phyloP scores from a whole-genome alignment of 2,329 filamentous ascomycete genomes.

The Aschersonia sp. region DNA sequence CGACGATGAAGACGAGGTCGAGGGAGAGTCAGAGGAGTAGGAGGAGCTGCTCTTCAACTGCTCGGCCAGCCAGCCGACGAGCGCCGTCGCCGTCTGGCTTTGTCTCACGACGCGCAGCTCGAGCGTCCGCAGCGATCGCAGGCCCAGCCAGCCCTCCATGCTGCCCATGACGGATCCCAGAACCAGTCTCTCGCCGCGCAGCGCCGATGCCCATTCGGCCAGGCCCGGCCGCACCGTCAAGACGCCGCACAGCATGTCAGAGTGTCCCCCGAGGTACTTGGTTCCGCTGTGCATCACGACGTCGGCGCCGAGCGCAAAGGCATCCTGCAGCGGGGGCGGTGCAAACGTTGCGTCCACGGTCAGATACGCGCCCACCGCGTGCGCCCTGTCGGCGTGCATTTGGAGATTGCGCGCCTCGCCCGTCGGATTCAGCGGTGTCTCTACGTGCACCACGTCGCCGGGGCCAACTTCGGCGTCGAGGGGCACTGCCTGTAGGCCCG shows the following conservation, averaged over 20 bases:
- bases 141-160: slow-evolving; percentile 82
- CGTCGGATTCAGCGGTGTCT: slow-evolving; percentile 86
- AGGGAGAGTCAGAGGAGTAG: no score
- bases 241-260: slow-evolving; percentile 81
- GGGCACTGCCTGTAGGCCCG: slow-evolving; percentile 56
- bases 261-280: slow-evolving; percentile 94
- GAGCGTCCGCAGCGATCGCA: slow-evolving; percentile 72
- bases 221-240: slow-evolving; percentile 46
- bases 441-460: slow-evolving; percentile 79
- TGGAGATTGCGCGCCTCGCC: slow-evolving; percentile 66
- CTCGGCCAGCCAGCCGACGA: slow-evolving; percentile 58
- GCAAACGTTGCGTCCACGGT: slow-evolving; percentile 87
- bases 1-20: slow-evolving; percentile 18
- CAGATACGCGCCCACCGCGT: slow-evolving; percentile 56
- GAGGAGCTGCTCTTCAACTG: slow-evolving; percentile 29
- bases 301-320: slow-evolving; percentile 70
- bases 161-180: slow-evolving; percentile 78
- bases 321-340: slow-evolving; percentile 77
- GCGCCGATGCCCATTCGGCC: slow-evolving; percentile 39
- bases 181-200: slow-evolving; percentile 57
- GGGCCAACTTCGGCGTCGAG: slow-evolving; percentile 56
- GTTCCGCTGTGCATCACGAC: slow-evolving; percentile 85
- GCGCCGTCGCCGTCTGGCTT: slow-evolving; percentile 49
- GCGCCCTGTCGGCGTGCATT: slow-evolving; percentile 58
- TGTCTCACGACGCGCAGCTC: slow-evolving; percentile 71